phyloP scores from a whole-genome alignment of 805 yeast species.

The Starmera pachycereana region DNA sequence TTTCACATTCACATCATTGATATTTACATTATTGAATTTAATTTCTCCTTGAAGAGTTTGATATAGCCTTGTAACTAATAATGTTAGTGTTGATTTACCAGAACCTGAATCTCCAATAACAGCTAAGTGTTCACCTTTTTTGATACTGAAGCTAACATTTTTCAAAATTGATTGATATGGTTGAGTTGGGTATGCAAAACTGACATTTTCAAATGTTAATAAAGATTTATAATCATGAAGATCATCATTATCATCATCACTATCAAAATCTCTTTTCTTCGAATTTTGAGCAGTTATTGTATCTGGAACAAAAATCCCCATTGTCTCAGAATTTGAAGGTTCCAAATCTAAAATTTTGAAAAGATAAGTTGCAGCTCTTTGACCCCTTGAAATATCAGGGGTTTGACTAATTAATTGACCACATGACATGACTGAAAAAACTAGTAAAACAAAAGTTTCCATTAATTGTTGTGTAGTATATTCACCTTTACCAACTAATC shows the following conservation, averaged over 20 bases:
- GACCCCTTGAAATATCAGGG: slow-evolving; percentile 78
- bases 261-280: not conserved
- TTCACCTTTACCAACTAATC: slow-evolving; percentile 46
- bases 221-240: slow-evolving; percentile 3
- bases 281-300: too few relatives aligned
- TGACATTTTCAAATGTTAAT: slow-evolving; percentile 33
- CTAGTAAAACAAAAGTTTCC: slow-evolving; percentile 58
- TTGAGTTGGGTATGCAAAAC: slow-evolving; percentile 37
- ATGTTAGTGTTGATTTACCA: slow-evolving; percentile 77
- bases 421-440: slow-evolving; percentile 64
- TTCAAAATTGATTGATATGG: slow-evolving; percentile 26
- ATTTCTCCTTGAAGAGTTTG: slow-evolving; percentile 29
- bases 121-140: slow-evolving; percentile 44
- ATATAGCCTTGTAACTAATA: slow-evolving; percentile 46
- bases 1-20: slow-evolving; percentile 33
- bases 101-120: slow-evolving; percentile 82
- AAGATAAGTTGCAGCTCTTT: slow-evolving; percentile 54
- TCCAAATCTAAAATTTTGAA: slow-evolving; percentile 28
- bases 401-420: slow-evolving; percentile 48
- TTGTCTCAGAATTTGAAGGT: slow-evolving; percentile 26
- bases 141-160: slow-evolving; percentile 32
- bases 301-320: slow-evolving; percentile 25
- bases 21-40: slow-evolving; percentile 35
- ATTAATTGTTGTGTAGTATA: slow-evolving; percentile 51
- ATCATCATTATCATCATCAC: too few relatives aligned